phyloP scores from a whole-genome alignment of 192 early-diverging fungal species.

The Ambispora gerdemannii region DNA sequence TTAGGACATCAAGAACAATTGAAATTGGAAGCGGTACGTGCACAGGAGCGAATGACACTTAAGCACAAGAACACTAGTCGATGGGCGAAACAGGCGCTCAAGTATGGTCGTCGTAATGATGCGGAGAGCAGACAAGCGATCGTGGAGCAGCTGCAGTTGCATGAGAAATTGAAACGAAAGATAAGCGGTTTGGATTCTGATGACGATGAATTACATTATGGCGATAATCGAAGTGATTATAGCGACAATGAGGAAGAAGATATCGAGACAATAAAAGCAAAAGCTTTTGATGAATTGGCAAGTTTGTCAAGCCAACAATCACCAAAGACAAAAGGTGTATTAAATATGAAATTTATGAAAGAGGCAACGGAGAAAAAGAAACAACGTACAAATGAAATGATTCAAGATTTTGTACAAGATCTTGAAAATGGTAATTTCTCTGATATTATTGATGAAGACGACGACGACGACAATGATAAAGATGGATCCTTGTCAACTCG shows the following conservation, averaged over 20 bases:
- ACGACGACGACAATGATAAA: no score
- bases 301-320: constrained; percentile 45
- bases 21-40: constrained; percentile 74
- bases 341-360: constrained; percentile 99
- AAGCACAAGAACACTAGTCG: constrained; percentile 94
- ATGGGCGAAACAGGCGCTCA: constrained; percentile 87
- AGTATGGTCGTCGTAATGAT: constrained; percentile 52
- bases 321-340: constrained; percentile 71
- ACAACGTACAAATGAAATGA: constrained; percentile 40
- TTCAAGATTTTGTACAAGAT: constrained; percentile 50
- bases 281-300: constrained; percentile 50
- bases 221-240: constrained; percentile 35
- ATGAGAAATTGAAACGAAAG: constrained; percentile 76
- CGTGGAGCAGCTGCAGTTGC: constrained; percentile 77
- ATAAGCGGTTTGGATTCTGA: constrained; percentile 70
- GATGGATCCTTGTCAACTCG: no score
- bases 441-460: constrained; percentile 33
- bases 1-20: constrained; percentile 61
- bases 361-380: constrained; percentile 63
- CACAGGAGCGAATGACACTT: constrained; percentile 88
- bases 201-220: constrained; percentile 52
- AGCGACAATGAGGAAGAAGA: constrained; percentile 48
- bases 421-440: constrained; percentile 41
- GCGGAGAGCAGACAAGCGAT: constrained; percentile 72
- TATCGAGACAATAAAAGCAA: constrained; percentile 38